Evolutionary conservation across 345 rosid genomes (phyloP).

Genomic region (Dimocarpus longan): DNA sequence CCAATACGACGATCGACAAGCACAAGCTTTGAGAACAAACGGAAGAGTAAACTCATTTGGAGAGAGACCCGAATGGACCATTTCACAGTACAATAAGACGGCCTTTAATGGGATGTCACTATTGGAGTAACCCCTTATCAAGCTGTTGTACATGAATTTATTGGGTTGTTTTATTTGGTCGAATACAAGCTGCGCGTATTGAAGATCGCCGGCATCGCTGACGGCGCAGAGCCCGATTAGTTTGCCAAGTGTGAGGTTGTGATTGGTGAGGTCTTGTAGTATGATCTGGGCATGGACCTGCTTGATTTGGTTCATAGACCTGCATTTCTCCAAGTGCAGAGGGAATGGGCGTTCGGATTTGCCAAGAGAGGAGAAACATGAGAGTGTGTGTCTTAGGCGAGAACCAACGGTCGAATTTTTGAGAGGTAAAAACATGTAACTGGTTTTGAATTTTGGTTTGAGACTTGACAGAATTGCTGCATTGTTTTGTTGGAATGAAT

Average conservation of each 20-base stretch:
- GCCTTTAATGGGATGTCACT: constrained; percentile 27
- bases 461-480: neutral
- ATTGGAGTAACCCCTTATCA: constrained; percentile 35
- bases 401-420: constrained; percentile 23
- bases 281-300: constrained; percentile 41
- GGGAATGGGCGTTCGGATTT: constrained; percentile 12
- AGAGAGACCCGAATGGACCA: constrained; percentile 29
- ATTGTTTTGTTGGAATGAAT: neutral
- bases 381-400: neutral
- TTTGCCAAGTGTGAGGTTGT: constrained; percentile 30
- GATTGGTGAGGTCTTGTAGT: constrained; percentile 19
- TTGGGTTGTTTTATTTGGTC: constrained; percentile 26
- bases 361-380: neutral
- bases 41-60: constrained; percentile 47
- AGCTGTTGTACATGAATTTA: constrained; percentile 29
- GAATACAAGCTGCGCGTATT: constrained; percentile 32
- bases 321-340: constrained; percentile 24
- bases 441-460: too few relatives aligned
- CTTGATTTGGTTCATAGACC: constrained; percentile 36
- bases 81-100: constrained; percentile 28
- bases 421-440: constrained; percentile 6
- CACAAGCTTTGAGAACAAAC: constrained; percentile 43
- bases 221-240: constrained; percentile 35
- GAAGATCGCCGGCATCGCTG: constrained; percentile 32
- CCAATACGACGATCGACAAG: constrained; percentile 18